These are phyloP conservation scores for Fusarium nematophilum DNA, from an alignment of 2,329 filamentous ascomycete genomes.

Conservation along the genomic window DNA sequence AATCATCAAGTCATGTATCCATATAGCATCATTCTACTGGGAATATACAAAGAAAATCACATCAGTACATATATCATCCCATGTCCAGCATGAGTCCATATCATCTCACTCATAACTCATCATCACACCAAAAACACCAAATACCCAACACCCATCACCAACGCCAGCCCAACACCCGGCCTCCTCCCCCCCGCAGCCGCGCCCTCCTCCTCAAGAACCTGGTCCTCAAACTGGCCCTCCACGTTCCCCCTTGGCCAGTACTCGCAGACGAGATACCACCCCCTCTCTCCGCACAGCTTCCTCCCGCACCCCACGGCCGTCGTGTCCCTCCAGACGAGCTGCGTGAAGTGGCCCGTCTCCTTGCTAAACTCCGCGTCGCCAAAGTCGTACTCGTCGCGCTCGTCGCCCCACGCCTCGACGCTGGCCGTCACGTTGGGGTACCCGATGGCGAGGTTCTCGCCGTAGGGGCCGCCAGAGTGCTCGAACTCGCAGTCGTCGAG, in stretches of 20 bases:
- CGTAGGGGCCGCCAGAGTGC: conserved; percentile 72
- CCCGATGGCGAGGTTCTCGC: conserved; percentile 80
- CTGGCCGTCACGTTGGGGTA: conserved; percentile 68
- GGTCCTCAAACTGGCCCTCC: conserved; percentile 59
- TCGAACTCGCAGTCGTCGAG: conserved; percentile 58
- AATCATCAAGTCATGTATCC: conserved; percentile 7
- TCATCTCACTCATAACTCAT: conserved; percentile 2
- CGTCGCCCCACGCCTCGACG: conserved; percentile 74
- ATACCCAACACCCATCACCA: conserved; percentile 30
- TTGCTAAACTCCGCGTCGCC: conserved; percentile 65
- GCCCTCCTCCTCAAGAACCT: conserved; percentile 44
- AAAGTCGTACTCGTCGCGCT: conserved; percentile 68
- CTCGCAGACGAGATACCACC: conserved; percentile 77
- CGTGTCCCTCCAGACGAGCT: conserved; percentile 76
- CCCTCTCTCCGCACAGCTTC: conserved; percentile 57
- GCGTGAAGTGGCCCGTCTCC: conserved; percentile 77
- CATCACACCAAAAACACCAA: conserved; percentile 25
- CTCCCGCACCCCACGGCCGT: conserved; percentile 67
- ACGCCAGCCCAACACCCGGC: conserved; percentile 23
- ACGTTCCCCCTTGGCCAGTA: conserved; percentile 77
- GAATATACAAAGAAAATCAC: conserved; percentile 12
- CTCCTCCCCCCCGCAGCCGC: conserved; percentile 23
- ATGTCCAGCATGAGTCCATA: conserved; percentile 27
- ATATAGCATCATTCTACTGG: conserved; percentile 7
- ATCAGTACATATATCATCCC: conserved; percentile 1